Evolutionary conservation across 2,329 filamentous ascomycete genomes (phyloP).

Genomic region (Sporothrix mexicana): DNA sequence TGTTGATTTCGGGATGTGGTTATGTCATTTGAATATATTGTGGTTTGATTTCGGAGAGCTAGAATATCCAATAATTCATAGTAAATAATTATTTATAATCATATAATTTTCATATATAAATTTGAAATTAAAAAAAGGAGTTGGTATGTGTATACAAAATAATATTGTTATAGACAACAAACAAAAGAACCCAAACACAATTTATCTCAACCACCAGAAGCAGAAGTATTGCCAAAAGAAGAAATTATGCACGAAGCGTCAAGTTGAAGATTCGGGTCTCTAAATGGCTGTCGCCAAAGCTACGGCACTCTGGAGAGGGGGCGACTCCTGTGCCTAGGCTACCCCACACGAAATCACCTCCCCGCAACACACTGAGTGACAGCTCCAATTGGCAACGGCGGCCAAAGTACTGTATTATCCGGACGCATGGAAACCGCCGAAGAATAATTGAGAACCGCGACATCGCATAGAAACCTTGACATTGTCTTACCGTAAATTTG

Average conservation of each 20-base stretch:
- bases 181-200: too few relatives aligned
- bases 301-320: not conserved
- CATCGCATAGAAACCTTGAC: not conserved
- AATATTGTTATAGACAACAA: too few relatives aligned
- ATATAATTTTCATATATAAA: not conserved
- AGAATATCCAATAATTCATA: not conserved
- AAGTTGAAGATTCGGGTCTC: slow-evolving; percentile 13
- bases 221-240: slow-evolving; percentile 8
- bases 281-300: slow-evolving; percentile 6
- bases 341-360: slow-evolving; percentile 24
- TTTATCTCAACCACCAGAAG: not conserved
- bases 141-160: too few relatives aligned
- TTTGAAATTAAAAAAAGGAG: too few relatives aligned
- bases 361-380: not conserved
- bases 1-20: too few relatives aligned
- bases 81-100: not conserved
- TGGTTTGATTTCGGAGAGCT: too few relatives aligned
- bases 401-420: slow-evolving; percentile 16
- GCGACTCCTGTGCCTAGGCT: not conserved
- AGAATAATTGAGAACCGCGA: not conserved
- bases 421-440: slow-evolving; percentile 14
- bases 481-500: not conserved
- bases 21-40: too few relatives aligned
- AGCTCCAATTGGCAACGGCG: not conserved
- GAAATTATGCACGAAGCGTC: not conserved